Percentiles rank a stretch among this genome's conserved stretches.
These are phyloP conservation scores for Camelina laxa DNA, from an alignment of 345 rosid species.

Conservation along the genomic window DNA sequence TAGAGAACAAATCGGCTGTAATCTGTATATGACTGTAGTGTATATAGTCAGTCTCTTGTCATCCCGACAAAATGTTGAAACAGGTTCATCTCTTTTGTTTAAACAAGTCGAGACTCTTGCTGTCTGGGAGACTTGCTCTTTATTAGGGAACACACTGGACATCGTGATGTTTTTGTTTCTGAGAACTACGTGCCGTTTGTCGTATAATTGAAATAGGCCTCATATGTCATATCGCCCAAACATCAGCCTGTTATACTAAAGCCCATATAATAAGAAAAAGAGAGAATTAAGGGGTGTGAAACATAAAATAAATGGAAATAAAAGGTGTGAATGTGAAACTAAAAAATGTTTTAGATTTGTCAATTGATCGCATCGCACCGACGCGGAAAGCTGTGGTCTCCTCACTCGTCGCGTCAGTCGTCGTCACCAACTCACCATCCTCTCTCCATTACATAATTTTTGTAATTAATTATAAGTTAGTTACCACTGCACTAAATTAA, in stretches of 20 bases:
- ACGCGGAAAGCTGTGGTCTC: conserved; percentile 26
- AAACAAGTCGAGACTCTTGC: not conserved
- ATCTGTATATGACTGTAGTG: not conserved
- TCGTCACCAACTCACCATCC: conserved; percentile 16
- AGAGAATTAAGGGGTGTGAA: conserved; percentile 5
- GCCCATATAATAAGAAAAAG: not conserved
- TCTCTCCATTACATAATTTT: not conserved
- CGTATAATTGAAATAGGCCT: not conserved
- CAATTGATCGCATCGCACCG: conserved; percentile 36
- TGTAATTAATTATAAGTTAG: conserved; percentile 1
- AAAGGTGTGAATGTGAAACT: conserved; percentile 6
- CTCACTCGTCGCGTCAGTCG: conserved; percentile 1
- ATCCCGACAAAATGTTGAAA: not conserved
- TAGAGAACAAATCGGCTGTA: not conserved
- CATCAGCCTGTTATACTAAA: not conserved
- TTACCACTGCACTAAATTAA: conserved; percentile 30
- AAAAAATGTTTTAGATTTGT: not conserved
- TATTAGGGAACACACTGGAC: not conserved
- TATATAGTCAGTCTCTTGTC: not conserved
- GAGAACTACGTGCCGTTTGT: conserved; percentile 11
- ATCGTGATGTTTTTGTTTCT: not conserved
- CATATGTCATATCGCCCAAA: not conserved
- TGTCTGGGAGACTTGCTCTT: too few species aligned
- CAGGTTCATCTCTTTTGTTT: not conserved
- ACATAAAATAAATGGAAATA: not conserved